Evolutionary conservation across 2,329 filamentous ascomycete genomes (phyloP).

Genomic region (Colletotrichum sidae): DNA sequence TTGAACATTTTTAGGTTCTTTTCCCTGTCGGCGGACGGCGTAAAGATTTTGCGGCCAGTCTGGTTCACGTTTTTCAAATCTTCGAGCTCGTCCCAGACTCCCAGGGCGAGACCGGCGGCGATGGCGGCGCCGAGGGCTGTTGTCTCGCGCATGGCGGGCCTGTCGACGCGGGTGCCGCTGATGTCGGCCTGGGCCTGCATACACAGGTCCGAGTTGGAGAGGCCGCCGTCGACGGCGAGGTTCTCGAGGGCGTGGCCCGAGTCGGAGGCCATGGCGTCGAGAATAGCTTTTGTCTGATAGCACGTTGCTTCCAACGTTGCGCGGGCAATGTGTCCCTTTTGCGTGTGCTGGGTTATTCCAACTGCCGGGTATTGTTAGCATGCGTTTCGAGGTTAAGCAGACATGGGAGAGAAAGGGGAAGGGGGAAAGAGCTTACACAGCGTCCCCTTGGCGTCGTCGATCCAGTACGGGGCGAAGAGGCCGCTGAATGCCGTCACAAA

Average conservation of each 20-base stretch:
- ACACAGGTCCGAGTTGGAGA: slow-evolving; percentile 88
- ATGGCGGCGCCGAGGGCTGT: slow-evolving; percentile 91
- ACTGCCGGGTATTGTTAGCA: slow-evolving; percentile 56
- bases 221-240: slow-evolving; percentile 87
- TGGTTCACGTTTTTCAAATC: slow-evolving; percentile 81
- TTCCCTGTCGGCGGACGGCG: slow-evolving; percentile 68
- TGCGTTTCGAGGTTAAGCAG: background rate
- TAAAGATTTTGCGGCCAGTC: slow-evolving; percentile 76
- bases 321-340: slow-evolving; percentile 86
- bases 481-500: slow-evolving; percentile 93
- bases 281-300: slow-evolving; percentile 91
- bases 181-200: slow-evolving; percentile 95
- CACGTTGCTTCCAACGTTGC: slow-evolving; percentile 92
- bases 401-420: background rate
- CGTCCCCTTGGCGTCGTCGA: slow-evolving; percentile 90
- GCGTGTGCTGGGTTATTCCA: slow-evolving; percentile 86
- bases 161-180: slow-evolving; percentile 83
- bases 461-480: slow-evolving; percentile 94
- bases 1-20: slow-evolving; percentile 56
- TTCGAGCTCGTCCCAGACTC: slow-evolving; percentile 78
- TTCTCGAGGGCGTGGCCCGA: slow-evolving; percentile 79
- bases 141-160: slow-evolving; percentile 90
- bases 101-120: slow-evolving; percentile 86
- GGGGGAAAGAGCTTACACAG: slow-evolving; percentile 67
- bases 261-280: slow-evolving; percentile 91